Percentiles rank a stretch among this genome's conserved stretches.
These are phyloP conservation scores for Pyrenula aspistea DNA, from an alignment of 495 filamentous ascomycete genomes.

Conservation along the genomic window DNA sequence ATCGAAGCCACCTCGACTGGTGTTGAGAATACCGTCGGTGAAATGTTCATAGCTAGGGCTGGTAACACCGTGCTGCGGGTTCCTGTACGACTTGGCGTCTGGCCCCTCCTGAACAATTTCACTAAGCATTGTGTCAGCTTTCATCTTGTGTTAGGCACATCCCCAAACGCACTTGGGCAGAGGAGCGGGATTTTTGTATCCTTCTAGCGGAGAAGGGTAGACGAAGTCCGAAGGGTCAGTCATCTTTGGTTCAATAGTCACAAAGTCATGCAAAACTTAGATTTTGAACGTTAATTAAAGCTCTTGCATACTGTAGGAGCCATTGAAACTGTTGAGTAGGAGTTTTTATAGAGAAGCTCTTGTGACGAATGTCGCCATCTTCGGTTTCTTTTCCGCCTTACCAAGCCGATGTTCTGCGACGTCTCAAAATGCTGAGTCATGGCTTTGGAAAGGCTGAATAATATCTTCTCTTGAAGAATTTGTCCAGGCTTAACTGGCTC, in stretches of 20 bases:
- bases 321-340: too few relatives aligned
- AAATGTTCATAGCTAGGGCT: slow-evolving; percentile 58
- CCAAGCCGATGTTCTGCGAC: background rate
- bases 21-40: slow-evolving; percentile 49
- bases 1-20: slow-evolving; percentile 51
- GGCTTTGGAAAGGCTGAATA: too few relatives aligned
- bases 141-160: too few relatives aligned
- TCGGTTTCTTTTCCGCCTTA: background rate
- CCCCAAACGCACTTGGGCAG: slow-evolving; percentile 39
- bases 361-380: background rate
- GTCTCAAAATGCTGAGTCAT: too few relatives aligned
- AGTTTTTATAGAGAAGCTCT: too few relatives aligned
- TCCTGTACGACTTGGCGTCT: slow-evolving; percentile 49
- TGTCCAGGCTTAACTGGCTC: too few relatives aligned
- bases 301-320: too few relatives aligned
- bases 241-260: too few relatives aligned
- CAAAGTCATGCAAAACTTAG: too few relatives aligned
- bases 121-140: slow-evolving; percentile 1
- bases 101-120: slow-evolving; percentile 15
- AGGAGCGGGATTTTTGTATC: slow-evolving; percentile 50
- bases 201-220: slow-evolving; percentile 56
- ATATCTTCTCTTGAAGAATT: too few relatives aligned
- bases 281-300: too few relatives aligned
- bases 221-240: slow-evolving; percentile 23
- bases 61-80: slow-evolving; percentile 39